These are phyloP conservation scores for Marvania coccoides DNA, from an alignment of 139 green algal species.

Conservation along the genomic window DNA sequence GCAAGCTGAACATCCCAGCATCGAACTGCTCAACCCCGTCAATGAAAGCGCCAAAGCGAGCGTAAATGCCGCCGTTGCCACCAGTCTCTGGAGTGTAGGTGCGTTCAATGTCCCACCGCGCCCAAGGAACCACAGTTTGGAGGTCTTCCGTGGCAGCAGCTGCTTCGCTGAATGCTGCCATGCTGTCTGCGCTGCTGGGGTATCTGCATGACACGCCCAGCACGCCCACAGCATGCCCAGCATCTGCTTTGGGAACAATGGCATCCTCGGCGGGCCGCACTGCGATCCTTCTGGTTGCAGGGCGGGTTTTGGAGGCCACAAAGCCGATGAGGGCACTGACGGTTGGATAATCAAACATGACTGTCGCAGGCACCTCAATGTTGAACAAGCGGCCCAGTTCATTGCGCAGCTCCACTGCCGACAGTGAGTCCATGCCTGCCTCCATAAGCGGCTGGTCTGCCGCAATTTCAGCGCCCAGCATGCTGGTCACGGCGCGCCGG, in stretches of 20 bases:
- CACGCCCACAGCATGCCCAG: background rate
- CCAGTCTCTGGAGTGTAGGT: slow-evolving; percentile 1
- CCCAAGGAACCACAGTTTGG: slow-evolving; percentile 25
- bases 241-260: background rate
- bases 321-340: background rate
- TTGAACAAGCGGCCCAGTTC: slow-evolving; percentile 33
- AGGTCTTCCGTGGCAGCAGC: slow-evolving; percentile 20
- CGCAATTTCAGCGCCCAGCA: background rate
- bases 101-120: slow-evolving; percentile 21
- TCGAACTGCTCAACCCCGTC: slow-evolving; percentile 53
- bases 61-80: background rate
- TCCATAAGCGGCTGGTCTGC: slow-evolving; percentile 36
- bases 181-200: background rate
- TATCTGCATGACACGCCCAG: slow-evolving; percentile 11
- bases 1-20: slow-evolving; percentile 45
- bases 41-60: slow-evolving; percentile 59
- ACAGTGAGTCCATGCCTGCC: slow-evolving; percentile 55
- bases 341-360: slow-evolving; percentile 60
- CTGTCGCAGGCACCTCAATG: slow-evolving; percentile 41
- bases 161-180: background rate
- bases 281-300: background rate
- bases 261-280: background rate
- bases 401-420: slow-evolving; percentile 67
- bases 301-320: background rate
- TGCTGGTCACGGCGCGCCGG: background rate